phyloP scores from a whole-genome alignment of 2,329 filamentous ascomycete species.

The Phaeosphaeria sp. region DNA sequence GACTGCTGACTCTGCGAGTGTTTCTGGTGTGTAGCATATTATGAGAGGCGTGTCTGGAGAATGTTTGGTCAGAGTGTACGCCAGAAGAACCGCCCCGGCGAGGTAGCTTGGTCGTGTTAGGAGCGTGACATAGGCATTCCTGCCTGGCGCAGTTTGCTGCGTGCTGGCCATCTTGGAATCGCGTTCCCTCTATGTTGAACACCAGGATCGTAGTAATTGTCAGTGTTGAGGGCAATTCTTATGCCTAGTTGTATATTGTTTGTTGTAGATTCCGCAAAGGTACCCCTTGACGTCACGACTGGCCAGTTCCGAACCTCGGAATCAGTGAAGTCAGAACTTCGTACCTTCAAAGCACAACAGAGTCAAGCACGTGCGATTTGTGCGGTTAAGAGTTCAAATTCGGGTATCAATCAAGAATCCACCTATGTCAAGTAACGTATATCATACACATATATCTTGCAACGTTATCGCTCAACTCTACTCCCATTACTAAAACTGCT shows the following conservation, averaged over 20 bases:
- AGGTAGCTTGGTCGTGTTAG: conserved; percentile 61
- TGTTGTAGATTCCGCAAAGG: not conserved
- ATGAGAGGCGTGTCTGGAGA: conserved; percentile 57
- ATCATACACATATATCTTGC: conserved; percentile 7
- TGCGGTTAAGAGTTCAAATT: conserved; percentile 18
- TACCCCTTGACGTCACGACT: conserved; percentile 31
- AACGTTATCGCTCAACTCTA: not conserved
- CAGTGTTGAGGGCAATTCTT: not conserved
- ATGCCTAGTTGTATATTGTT: not conserved
- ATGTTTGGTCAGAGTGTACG: conserved; percentile 57
- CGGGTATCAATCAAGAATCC: conserved; percentile 23
- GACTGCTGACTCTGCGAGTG: conserved; percentile 50
- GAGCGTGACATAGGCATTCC: conserved; percentile 57
- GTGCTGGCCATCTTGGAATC: not conserved
- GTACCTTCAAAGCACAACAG: no score
- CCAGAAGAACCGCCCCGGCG: conserved; percentile 59
- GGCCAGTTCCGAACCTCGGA: conserved; percentile 14
- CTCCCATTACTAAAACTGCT: conserved; percentile 14
- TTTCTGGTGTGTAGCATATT: conserved; percentile 56
- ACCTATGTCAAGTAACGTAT: conserved; percentile 1
- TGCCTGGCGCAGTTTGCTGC: not conserved
- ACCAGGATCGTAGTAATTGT: not conserved
- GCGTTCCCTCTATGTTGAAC: not conserved
- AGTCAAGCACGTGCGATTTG: not conserved
- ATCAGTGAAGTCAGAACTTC: not conserved